A percentile compares a stretch with the other conserved stretches of the same genome.
These are phyloP conservation scores for Arthrobotrys megalospora DNA, from an alignment of 2,329 filamentous ascomycete species.

Conservation along the genomic window DNA sequence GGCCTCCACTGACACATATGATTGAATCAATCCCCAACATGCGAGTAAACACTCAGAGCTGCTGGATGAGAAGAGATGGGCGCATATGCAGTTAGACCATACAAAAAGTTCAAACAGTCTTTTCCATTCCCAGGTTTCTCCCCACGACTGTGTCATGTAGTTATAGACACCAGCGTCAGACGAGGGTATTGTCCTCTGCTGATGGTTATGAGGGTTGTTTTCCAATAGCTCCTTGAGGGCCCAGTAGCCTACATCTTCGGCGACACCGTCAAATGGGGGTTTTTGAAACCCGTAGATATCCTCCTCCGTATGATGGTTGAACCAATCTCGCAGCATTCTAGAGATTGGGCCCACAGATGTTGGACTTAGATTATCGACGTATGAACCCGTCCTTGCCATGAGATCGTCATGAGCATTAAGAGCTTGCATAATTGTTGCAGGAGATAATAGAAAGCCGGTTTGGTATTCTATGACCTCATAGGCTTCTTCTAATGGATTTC, in stretches of 20 bases:
- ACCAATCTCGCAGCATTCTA: constrained; percentile 1
- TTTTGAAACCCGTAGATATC: not conserved
- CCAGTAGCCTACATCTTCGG: not conserved
- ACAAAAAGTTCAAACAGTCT: not conserved
- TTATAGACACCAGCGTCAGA: not conserved
- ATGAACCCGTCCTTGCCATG: not conserved
- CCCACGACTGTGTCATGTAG: not conserved
- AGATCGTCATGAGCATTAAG: not conserved
- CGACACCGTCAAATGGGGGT: not conserved
- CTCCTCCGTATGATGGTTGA: not conserved
- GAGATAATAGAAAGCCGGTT: not conserved
- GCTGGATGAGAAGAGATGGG: not conserved
- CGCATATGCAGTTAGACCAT: not conserved
- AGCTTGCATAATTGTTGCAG: not conserved
- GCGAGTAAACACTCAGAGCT: not conserved
- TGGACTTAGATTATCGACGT: not conserved
- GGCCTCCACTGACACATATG: not conserved
- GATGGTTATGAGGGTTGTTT: not conserved
- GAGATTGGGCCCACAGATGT: not conserved
- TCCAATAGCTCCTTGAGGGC: not conserved
- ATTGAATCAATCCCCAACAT: not conserved
- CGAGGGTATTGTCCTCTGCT: not conserved
- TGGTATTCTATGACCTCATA: not conserved
- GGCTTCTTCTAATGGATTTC: not conserved
- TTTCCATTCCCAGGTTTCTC: not conserved